Percentiles rank a stretch among this genome's conserved stretches.
Evolutionary conservation across 495 filamentous ascomycete genomes (phyloP).

Genomic region (Aspergillus hancockii): DNA sequence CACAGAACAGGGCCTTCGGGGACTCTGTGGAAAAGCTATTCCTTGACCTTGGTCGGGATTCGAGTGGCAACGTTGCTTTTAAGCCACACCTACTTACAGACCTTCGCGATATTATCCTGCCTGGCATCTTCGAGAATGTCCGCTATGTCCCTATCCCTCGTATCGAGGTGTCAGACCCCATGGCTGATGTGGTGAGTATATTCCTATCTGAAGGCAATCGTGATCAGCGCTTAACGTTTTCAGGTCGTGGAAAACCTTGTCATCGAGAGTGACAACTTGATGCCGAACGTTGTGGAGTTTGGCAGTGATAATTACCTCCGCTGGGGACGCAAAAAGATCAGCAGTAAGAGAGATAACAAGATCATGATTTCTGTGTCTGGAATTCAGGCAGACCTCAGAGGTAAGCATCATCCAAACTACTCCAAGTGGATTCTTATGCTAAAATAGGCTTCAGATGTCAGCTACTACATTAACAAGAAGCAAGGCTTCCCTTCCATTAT

Average conservation of each 20-base stretch:
- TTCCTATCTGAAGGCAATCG: no score
- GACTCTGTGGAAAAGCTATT: constrained; percentile 81
- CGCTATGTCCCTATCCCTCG: constrained; percentile 92
- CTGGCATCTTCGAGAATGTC: constrained; percentile 79
- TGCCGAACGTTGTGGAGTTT: constrained; percentile 92
- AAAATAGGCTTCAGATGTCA: constrained; percentile 59
- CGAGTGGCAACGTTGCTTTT: constrained; percentile 81
- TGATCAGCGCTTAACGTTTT: not conserved
- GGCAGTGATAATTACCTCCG: constrained; percentile 93
- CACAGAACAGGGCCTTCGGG: constrained; percentile 79
- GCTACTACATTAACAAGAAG: constrained; percentile 95
- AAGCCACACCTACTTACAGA: constrained; percentile 93
- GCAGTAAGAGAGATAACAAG: constrained; percentile 80
- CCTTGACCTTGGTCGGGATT: constrained; percentile 79
- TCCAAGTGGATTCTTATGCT: constrained; percentile 3
- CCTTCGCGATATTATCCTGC: constrained; percentile 81
- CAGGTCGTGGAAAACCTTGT: constrained; percentile 88
- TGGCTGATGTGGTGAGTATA: constrained; percentile 66
- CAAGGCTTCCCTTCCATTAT: constrained; percentile 89
- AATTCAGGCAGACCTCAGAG: constrained; percentile 61
- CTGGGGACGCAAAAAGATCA: constrained; percentile 84
- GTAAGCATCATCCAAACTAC: constrained; percentile 2
- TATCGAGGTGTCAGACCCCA: constrained; percentile 86
- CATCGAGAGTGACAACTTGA: constrained; percentile 94
- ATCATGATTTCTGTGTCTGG: constrained; percentile 80